Base-by-base conservation (phyloP, 352 stramenopile species). In the Phytophthora hybrid region DNA sequence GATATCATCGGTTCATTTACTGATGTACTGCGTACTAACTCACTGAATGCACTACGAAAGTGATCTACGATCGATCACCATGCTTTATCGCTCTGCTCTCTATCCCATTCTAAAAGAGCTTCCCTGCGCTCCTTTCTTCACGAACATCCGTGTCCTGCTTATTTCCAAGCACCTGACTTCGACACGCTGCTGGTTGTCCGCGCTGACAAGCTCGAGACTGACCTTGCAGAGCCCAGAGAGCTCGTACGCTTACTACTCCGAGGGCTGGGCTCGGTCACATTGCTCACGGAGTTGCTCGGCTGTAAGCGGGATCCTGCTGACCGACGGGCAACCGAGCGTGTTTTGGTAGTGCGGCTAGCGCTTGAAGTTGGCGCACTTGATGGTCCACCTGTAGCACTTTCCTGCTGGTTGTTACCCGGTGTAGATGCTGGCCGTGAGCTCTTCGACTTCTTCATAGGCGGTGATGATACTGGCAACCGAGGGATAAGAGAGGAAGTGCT, bases 401-500 rank as follows among this genome's bases (percentile, higher is more conserved):
- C 74, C 31, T 69, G 71, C 59, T 80, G 74, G 19, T 85, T 84
- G 32, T 77, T 77, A 31, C 75, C 58, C 5, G 56, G 52, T 32
- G 60, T 57, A 37, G 49, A 69, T 13, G 32, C 31, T 61, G 62
- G 62, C 0, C 70, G 69, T 52, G 71, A 73, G 31, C 68, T 87
- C 49, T 82, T 82, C 7, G 79, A 74, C 54, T 84, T 86, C 39
- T 86, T 86, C 77, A 82, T 82, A 2, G 77, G 79, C 9, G 77
- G 70, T 2, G 79, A 84, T 8, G 79, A 74, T 44, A 74, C 60
- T 14, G 71, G 75, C 9, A 90, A 23, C 5, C 88, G 81, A n/a
- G 88, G 88, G 44, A 95, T 93, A 13, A 95, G 81, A 4, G 87
- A 87, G 16, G 78, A 85, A n/a, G 88, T 88, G 29, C 76, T 93